phyloP scores from a whole-genome alignment of 345 rosid species.

The Anacardium occidentale region DNA sequence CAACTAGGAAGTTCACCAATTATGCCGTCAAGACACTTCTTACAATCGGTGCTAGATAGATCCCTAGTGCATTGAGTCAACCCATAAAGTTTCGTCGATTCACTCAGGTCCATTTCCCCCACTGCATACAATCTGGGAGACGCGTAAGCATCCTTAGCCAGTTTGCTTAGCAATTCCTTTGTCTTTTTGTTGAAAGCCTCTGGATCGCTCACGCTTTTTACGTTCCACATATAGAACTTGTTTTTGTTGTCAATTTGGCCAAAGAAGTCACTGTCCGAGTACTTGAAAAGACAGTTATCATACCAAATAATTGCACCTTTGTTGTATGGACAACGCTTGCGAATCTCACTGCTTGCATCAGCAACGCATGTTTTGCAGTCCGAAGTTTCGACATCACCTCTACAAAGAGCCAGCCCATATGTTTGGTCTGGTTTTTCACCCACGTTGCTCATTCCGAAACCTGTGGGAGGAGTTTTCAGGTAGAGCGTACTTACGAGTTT shows the following conservation, averaged over 20 bases:
- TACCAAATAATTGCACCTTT: constrained; percentile 49
- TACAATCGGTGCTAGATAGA: constrained; percentile 27
- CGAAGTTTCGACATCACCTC: constrained; percentile 32
- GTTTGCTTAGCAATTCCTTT: constrained; percentile 27
- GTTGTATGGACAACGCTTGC: constrained; percentile 32
- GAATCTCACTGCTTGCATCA: constrained; percentile 29
- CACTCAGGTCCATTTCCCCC: constrained; percentile 22
- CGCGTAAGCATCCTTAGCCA: constrained; percentile 23
- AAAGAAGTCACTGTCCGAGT: constrained; percentile 35
- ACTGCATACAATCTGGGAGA: constrained; percentile 26
- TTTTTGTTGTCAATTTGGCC: constrained; percentile 39
- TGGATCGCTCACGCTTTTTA: constrained; percentile 24
- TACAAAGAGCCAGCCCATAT: constrained; percentile 40
- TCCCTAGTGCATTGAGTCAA: constrained; percentile 45
- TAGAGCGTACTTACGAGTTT: constrained; percentile 25
- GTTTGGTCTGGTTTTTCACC: constrained; percentile 25
- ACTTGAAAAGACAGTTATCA: constrained; percentile 41
- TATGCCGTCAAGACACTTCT: constrained; percentile 40
- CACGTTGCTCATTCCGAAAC: constrained; percentile 27
- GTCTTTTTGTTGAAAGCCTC: constrained; percentile 29
- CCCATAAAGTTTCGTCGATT: constrained; percentile 34
- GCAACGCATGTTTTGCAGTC: constrained; percentile 42
- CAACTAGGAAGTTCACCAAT: constrained; percentile 42
- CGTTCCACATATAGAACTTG: constrained; percentile 42
- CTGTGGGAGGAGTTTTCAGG: constrained; percentile 24